Conservation (phyloP, 805 yeast species). For the Grigorovia transvaalensis region DNA sequence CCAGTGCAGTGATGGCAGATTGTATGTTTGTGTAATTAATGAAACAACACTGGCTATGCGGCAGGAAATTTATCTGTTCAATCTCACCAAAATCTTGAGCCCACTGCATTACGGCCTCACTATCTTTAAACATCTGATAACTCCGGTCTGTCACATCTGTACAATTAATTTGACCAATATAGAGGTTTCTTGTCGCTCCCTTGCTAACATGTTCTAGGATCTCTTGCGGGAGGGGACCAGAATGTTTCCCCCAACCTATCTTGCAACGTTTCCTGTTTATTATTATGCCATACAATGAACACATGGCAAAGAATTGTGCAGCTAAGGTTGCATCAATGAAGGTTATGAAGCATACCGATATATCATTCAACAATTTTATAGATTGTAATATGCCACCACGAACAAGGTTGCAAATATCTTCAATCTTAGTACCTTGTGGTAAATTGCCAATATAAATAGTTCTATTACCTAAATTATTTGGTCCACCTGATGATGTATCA, state of each 20-base stretch:
- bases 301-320: conserved; percentile 92
- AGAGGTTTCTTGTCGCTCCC: conserved; percentile 90
- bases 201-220: conserved; percentile 81
- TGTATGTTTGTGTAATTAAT: conserved; percentile 86
- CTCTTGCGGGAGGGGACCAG: conserved; percentile 84
- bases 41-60: conserved; percentile 80
- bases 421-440: conserved; percentile 79
- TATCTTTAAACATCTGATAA: conserved; percentile 6
- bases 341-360: conserved; percentile 89
- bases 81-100: conserved; percentile 77
- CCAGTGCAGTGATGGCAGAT: conserved; percentile 85
- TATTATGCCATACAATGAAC: conserved; percentile 79
- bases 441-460: conserved; percentile 86
- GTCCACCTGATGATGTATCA: conserved; percentile 90
- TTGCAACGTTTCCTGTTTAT: conserved; percentile 79
- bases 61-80: conserved; percentile 84
- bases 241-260: conserved; percentile 97
- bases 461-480: conserved; percentile 82
- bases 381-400: conserved; percentile 89
- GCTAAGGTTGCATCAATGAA: conserved; percentile 96
- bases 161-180: conserved; percentile 60
- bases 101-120: conserved; percentile 19
- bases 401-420: conserved; percentile 91
- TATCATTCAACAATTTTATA: conserved; percentile 68
- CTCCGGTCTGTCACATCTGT: background rate